phyloP scores from a whole-genome alignment of 2,329 filamentous ascomycete species.

The Paraphaeosphaeria minitans region DNA sequence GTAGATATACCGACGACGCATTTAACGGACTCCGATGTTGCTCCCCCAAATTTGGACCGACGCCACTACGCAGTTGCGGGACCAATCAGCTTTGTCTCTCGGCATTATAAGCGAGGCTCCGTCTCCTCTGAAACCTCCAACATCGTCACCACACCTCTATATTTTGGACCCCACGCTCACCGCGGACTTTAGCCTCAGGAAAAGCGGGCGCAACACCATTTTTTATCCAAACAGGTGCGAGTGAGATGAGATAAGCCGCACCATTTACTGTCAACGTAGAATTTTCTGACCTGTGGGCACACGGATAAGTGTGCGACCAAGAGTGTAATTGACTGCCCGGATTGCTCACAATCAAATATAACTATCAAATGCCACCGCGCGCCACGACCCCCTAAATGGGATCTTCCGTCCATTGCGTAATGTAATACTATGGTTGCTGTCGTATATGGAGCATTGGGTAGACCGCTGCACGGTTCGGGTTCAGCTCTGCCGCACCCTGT shows the following conservation, averaged over 20 bases:
- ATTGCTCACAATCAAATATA: not conserved
- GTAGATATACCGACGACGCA: not conserved
- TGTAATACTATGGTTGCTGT: not conserved
- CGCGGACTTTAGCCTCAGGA: not conserved
- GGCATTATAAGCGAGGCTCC: constrained; percentile 5
- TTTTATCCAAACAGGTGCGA: not conserved
- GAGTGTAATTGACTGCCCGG: not conserved
- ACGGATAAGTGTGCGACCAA: not conserved
- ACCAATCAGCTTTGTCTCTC: not conserved
- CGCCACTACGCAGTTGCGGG: constrained; percentile 1
- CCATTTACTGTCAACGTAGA: not conserved
- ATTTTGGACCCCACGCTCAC: not conserved
- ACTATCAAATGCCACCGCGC: not conserved
- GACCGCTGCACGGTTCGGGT: not conserved
- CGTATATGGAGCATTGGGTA: not conserved
- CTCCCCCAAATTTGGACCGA: constrained; percentile 7
- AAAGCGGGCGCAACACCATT: not conserved
- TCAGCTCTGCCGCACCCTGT: constrained; percentile 2
- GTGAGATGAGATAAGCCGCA: not conserved
- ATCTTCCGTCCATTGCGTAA: not conserved
- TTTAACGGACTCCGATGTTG: constrained; percentile 5
- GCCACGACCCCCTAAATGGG: not conserved
- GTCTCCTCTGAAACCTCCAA: not conserved
- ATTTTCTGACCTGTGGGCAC: not conserved
- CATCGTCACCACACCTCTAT: not conserved